Evolutionary conservation across 176 grass and related monocot species (phyloP), one percentile per base, ranked within the genome.

Genomic region (Olyra latifolia): DNA sequence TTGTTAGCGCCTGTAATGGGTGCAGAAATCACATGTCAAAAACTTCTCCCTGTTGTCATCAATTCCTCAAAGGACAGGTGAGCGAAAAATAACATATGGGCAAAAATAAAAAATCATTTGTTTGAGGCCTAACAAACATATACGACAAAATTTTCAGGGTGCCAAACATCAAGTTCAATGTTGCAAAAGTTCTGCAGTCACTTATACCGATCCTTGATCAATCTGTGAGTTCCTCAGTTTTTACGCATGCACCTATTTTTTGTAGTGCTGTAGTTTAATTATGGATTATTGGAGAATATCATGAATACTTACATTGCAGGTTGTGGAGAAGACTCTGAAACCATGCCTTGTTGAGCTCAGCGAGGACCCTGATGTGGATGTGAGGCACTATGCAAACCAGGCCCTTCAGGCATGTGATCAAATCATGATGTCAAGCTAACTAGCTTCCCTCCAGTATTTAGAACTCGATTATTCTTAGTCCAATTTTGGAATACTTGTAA

Each of bases 301-400:
- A 84, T 80, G 48, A 76, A 86, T 83, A 60, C 38, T 28, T 52
- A 30, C 60, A 58, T 54, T 69, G 16, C 78, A 94, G 95, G 89
- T 92, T 27, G 92, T 87, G 24, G 95, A 98, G 49, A 87, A 89
- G 78, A 85, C 24, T 1, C 61, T 98, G 80, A 92, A 90, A 32
- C 92, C 92, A 57, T 98, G 95, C 67, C 85, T 98, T 17, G 86
- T 94, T 13, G 95, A 98, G 74, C 92, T 98, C n/a, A 93, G 85
- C 9, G 95, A 98, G 90, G 95, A 98, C 75, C 95, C 95, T 27
- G 95, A 98, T 76, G 92, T 98, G 19, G 95, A 98, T 72, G 95
- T 98, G 60, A 81, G 95, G 66, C 91, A 87, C 84, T 98, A 84
- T 39, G 90, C 95, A 10, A 84, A 82, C 47, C 88, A 98, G 77